Evolutionary conservation across 139 green algal species (phyloP), one percentile per base, ranked within the genome.

Genomic region (Zygnema circumcarinatum): DNA sequence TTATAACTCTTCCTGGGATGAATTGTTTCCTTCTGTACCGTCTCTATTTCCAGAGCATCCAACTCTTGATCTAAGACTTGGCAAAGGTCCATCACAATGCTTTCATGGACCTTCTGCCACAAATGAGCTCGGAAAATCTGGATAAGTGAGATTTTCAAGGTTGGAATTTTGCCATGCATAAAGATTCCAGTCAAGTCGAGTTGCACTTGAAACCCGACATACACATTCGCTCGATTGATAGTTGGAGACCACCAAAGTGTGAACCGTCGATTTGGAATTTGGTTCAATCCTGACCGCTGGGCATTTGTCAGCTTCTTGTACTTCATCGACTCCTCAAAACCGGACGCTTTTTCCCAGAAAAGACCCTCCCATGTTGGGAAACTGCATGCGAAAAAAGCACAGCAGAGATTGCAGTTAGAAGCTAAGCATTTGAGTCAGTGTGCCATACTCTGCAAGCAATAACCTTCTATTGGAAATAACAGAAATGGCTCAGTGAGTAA

Each of bases 241-340:
- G 97, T 99, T 68, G 97, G 97, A 1, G 92, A 96, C 97, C 97
- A 99, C 97, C 97, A 99, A 68, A 99, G 94, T 76, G 97, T 99
- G 95, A 99, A 99, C 86, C 97, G 94, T 79, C 97, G 94, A 94
- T 99, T 99, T 89, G 96, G 96, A 90, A 99, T 99, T 95, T 99
- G 97, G 92, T 98, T 99, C 56, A 99, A 93, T 91, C 97, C 97
- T 2, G 88, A 94, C 74, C 97, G 93, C 94, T 99, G 97, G 35
- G 97, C 97, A 92, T 99, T 99, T 76, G 97, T 99, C 76, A 99
- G 94, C 94, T 99, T 99, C 94, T 99, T 99, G 95, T 98, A 99
- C 94, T 98, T 98, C 96, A 99, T 98, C 73, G 79, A 94, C 93
- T 99, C 96, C 94, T 94, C 92, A 62, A 94, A 94, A n/a, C 92